Evolutionary conservation across 2,329 filamentous ascomycete genomes (phyloP).

Genomic region (Penicillium oxalicum): DNA sequence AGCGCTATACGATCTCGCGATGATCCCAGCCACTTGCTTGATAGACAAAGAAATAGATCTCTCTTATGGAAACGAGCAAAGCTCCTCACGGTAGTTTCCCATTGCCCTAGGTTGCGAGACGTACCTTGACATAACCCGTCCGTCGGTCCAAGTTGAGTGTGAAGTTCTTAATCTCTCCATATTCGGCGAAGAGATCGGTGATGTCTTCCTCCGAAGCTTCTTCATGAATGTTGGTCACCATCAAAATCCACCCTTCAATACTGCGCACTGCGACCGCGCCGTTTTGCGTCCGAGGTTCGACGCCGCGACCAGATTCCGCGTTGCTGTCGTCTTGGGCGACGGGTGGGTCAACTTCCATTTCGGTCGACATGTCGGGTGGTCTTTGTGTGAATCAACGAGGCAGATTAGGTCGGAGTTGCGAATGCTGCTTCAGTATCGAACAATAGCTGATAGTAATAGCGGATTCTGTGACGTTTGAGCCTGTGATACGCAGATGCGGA

Average conservation of each 20-base stretch:
- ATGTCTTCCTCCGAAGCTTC: slow-evolving; percentile 63
- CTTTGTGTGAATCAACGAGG: slow-evolving; percentile 45
- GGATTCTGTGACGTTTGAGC: slow-evolving; percentile 3
- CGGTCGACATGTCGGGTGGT: slow-evolving; percentile 33
- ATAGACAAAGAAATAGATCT: no score
- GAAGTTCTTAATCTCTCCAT: slow-evolving; percentile 62
- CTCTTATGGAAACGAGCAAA: no score
- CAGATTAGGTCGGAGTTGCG: slow-evolving; percentile 47
- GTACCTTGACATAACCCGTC: slow-evolving; percentile 63
- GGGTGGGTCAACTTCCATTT: slow-evolving; percentile 44
- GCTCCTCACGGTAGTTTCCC: no score
- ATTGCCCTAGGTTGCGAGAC: slow-evolving; percentile 9
- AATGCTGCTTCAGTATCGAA: slow-evolving; percentile 30
- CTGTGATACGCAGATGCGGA: slow-evolving; percentile 7
- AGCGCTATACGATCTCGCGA: no score
- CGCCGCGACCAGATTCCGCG: slow-evolving; percentile 26
- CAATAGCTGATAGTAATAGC: not conserved
- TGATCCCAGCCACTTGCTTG: no score
- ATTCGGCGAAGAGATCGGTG: slow-evolving; percentile 60
- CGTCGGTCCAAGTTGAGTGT: slow-evolving; percentile 61
- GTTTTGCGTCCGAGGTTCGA: slow-evolving; percentile 40
- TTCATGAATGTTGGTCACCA: slow-evolving; percentile 64
- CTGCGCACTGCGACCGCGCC: slow-evolving; percentile 56
- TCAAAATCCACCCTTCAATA: slow-evolving; percentile 64
- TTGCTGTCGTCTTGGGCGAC: slow-evolving; percentile 30